A percentile compares a stretch with the other conserved stretches of the same genome.
Conservation (phyloP, 2,329 filamentous ascomycete genomes). For the Colletotrichum horii region DNA sequence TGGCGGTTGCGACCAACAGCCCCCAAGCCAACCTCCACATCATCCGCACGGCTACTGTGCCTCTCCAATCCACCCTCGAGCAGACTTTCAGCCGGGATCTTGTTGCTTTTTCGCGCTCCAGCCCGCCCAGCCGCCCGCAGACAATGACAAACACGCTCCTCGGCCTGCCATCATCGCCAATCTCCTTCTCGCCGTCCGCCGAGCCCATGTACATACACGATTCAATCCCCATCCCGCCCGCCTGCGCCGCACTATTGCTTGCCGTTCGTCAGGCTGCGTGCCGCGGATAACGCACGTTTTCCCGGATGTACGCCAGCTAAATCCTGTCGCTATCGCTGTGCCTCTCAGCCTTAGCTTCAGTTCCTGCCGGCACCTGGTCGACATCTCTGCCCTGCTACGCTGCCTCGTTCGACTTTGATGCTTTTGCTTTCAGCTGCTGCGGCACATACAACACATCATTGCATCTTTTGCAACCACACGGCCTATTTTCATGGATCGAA, state of each 20-base stretch:
- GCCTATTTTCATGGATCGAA: not conserved
- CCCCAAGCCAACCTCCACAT: not conserved
- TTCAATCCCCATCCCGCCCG: constrained; percentile 17
- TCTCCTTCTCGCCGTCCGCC: not conserved
- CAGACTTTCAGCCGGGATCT: not conserved
- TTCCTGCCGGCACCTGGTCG: not conserved
- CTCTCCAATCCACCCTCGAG: not conserved
- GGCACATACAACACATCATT: not conserved
- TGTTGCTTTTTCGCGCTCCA: not conserved
- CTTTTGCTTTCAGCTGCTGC: not conserved
- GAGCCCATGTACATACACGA: constrained; percentile 7
- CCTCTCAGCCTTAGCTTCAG: not conserved
- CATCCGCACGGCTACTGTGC: not conserved
- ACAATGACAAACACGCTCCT: not conserved
- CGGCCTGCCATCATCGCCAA: constrained; percentile 3
- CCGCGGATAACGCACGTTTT: constrained; percentile 5
- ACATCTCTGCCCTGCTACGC: not conserved
- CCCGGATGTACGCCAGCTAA: not conserved
- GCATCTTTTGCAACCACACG: not conserved
- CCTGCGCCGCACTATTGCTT: constrained; percentile 8
- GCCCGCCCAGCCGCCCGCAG: not conserved
- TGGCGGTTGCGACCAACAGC: not conserved
- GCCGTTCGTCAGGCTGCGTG: not conserved
- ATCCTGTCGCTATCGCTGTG: not conserved
- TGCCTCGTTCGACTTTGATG: not conserved